These are phyloP conservation scores for Agapanthus africanus DNA, from an alignment of 106 monocot genomes.

Conservation along the genomic window DNA sequence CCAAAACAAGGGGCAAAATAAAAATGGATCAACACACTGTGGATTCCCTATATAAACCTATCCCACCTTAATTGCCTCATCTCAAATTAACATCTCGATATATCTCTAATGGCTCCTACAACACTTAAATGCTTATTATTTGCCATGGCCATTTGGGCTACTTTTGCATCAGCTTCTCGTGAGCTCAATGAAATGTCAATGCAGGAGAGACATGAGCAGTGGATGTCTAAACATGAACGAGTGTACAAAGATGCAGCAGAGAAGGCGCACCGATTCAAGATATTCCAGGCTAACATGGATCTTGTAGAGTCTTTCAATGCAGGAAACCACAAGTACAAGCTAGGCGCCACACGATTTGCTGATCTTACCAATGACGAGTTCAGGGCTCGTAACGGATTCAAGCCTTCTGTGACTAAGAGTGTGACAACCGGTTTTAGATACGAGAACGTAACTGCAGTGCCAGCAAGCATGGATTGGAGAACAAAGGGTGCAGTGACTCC, in stretches of 20 bases:
- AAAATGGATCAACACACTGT: no score
- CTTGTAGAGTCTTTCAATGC: neutral
- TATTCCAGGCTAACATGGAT: neutral
- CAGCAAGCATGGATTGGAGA: no score
- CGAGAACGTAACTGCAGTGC: neutral
- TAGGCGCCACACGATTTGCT: neutral
- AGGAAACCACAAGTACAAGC: neutral
- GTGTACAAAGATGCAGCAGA: conserved; percentile 17
- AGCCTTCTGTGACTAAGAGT: neutral
- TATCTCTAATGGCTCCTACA: no score
- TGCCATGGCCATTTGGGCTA: no score
- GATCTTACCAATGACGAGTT: neutral
- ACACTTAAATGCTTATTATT: no score
- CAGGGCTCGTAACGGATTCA: neutral
- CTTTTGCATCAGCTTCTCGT: no score
- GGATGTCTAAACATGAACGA: conserved; percentile 20
- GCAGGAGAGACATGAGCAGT: conserved; percentile 7
- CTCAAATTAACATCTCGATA: no score
- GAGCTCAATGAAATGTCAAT: neutral
- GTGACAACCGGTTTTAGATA: neutral
- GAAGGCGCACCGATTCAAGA: conserved; percentile 11
- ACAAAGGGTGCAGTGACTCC: no score
- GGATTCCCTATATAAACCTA: neutral
- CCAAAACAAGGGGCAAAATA: no score
- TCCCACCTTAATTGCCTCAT: neutral